Evolutionary conservation across 495 filamentous ascomycete genomes (phyloP), one percentile per base, ranked within the genome.

Genomic region (Articulospora tetracladia): DNA sequence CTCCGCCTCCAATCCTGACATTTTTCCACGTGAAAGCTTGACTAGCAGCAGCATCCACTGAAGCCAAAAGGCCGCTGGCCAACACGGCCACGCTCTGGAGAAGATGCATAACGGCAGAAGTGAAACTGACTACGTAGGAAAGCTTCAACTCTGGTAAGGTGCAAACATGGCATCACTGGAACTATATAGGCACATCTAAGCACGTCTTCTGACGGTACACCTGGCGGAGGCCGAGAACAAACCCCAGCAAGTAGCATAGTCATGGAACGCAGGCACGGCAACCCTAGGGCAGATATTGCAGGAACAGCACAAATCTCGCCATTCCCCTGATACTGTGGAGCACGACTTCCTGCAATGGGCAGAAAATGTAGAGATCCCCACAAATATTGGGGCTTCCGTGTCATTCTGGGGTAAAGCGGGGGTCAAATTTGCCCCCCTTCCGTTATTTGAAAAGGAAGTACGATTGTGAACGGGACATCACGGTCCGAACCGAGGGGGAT

Each of bases 201-300:
- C 22, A 53, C 39, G 17, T 44, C 39, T 19, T 53, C 50, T n/a
- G 12, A 4, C 12, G n/a, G 8, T 53, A 1, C 7, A 20, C 22
- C 13, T 53, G 25, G 24, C 50, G 50, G 15, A 27, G 28, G n/a
- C 23, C 50, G 25, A 53, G 12, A 20, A 3, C 22, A 15, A 3
- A 10, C 15, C 22, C 11, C 11, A 53, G 1, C 12, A 30, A 53
- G 22, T 53, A 30, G n/a, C 30, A 22, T 20, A 19, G 30, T 36
- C 39, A 55, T 55, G 53, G 53, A 55, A 36, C 53, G 53, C 28
- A 55, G 53, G 53, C 26, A 55, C 53, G 53, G 22, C 15, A 17
- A 55, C 28, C 53, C 28, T 55, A 41, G 22, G 19, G 17, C 3
- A 50, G 4, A 50, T 13, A 44, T 44, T 44, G 20, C 47, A 50